These are phyloP conservation scores for Hylodesmum podocarpum DNA, from an alignment of 306 rosid genomes.

Conservation along the genomic window DNA sequence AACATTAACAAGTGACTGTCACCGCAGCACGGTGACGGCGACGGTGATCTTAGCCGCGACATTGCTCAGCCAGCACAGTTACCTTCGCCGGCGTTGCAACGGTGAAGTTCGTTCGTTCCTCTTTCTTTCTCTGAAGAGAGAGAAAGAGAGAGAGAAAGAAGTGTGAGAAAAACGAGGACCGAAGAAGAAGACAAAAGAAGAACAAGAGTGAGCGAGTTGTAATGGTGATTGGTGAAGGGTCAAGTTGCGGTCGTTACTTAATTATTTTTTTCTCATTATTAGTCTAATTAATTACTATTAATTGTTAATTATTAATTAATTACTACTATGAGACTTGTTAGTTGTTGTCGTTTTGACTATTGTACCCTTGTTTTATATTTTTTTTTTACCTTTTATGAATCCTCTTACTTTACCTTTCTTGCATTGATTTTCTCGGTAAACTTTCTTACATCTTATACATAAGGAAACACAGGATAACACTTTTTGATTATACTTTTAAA, in stretches of 20 bases:
- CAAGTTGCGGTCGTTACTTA: constrained; percentile 50
- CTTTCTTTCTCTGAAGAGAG: not conserved
- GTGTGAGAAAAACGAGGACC: constrained; percentile 33
- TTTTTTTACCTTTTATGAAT: not conserved
- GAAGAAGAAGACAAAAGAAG: constrained; percentile 24
- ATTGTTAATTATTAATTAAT: not conserved
- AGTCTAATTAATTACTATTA: too few relatives aligned
- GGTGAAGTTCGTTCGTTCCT: too few relatives aligned
- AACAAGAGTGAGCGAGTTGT: constrained; percentile 25
- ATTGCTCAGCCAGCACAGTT: constrained; percentile 44
- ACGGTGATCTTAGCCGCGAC: constrained; percentile 40
- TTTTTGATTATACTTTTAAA: too few relatives aligned
- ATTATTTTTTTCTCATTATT: constrained; percentile 15
- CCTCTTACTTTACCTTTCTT: too few relatives aligned
- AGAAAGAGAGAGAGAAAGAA: constrained; percentile 26
- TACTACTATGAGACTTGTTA: not conserved
- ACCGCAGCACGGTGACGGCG: not conserved
- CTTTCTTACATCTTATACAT: not conserved
- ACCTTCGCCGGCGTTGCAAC: constrained; percentile 29
- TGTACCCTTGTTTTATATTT: not conserved
- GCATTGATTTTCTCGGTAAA: not conserved
- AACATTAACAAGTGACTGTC: constrained; percentile 20
- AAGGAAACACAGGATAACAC: too few relatives aligned
- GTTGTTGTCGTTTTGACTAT: constrained; percentile 18
- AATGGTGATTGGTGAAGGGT: constrained; percentile 33